Percentiles rank a stretch among this genome's conserved stretches.
These are phyloP conservation scores for Lachancea fermentati DNA, from an alignment of 805 yeast genomes.

Conservation along the genomic window DNA sequence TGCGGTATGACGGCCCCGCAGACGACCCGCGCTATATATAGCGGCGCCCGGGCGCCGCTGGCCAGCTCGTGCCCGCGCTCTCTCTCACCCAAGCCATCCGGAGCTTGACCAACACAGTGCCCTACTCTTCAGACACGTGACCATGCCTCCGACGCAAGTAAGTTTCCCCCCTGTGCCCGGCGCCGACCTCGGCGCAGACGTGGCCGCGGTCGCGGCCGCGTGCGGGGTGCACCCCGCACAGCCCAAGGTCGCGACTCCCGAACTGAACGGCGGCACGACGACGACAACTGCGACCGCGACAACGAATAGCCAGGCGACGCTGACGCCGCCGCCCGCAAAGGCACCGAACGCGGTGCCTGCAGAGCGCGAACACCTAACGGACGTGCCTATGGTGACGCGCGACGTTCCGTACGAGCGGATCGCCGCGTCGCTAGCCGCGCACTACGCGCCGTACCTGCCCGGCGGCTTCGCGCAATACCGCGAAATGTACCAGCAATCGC, in stretches of 20 bases:
- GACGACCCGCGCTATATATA: too few species aligned
- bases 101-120: too few species aligned
- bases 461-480: conserved; percentile 62
- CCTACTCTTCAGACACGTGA: too few species aligned
- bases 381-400: conserved; percentile 21
- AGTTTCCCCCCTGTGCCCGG: neutral
- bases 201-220: neutral
- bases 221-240: too few species aligned
- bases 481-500: conserved; percentile 63
- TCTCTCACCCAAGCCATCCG: too few species aligned
- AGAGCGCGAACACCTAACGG: conserved; percentile 19
- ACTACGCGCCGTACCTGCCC: conserved; percentile 47
- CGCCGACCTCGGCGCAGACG: neutral
- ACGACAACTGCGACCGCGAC: too few species aligned
- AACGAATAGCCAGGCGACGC: neutral
- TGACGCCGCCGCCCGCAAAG: neutral
- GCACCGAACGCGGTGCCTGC: neutral
- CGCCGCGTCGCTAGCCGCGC: conserved; percentile 18
- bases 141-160: too few species aligned
- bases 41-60: too few species aligned
- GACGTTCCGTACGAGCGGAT: conserved; percentile 19
- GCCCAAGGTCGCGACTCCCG: too few species aligned
- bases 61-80: too few species aligned
- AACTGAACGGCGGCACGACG: too few species aligned
- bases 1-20: too few species aligned